Percentiles rank a stretch among this genome's conserved stretches.
Conservation (phyloP, 805 yeast species). For the Wickerhamomyces bovis region DNA sequence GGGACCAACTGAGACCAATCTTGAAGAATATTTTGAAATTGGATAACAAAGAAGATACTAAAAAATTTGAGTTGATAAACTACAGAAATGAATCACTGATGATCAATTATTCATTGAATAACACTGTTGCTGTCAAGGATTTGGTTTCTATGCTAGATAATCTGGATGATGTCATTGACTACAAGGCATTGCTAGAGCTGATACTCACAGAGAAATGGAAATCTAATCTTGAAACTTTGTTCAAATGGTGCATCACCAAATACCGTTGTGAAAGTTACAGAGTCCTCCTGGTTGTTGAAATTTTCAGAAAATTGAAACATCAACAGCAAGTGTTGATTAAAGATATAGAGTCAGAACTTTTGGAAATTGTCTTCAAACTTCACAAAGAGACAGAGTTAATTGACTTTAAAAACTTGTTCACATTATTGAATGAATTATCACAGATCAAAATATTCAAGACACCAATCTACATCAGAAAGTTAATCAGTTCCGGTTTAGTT, state of each 20-base stretch:
- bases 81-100: slow-evolving; percentile 69
- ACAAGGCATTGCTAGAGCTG: slow-evolving; percentile 27
- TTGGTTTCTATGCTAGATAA: slow-evolving; percentile 34
- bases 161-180: slow-evolving; percentile 26
- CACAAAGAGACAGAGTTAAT: slow-evolving; percentile 30
- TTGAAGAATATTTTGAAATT: slow-evolving; percentile 37
- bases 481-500: slow-evolving; percentile 83
- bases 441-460: slow-evolving; percentile 40
- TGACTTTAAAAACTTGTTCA: slow-evolving; percentile 33
- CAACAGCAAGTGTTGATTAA: slow-evolving; percentile 17
- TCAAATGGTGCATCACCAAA: slow-evolving; percentile 36
- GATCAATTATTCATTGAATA: slow-evolving; percentile 33
- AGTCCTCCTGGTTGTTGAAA: slow-evolving; percentile 11
- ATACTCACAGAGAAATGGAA: slow-evolving; percentile 28
- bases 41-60: slow-evolving; percentile 28
- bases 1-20: slow-evolving; percentile 48
- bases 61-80: slow-evolving; percentile 53
- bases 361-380: slow-evolving; percentile 31
- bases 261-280: slow-evolving; percentile 14
- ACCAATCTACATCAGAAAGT: slow-evolving; percentile 61
- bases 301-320: slow-evolving; percentile 12
- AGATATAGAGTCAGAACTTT: slow-evolving; percentile 30
- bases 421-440: slow-evolving; percentile 35
- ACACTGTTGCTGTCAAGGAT: slow-evolving; percentile 17
- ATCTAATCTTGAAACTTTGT: slow-evolving; percentile 28